Evolutionary conservation across 1,284 basidiomycete genomes (phyloP).

Genomic region (Vanrija sp.): DNA sequence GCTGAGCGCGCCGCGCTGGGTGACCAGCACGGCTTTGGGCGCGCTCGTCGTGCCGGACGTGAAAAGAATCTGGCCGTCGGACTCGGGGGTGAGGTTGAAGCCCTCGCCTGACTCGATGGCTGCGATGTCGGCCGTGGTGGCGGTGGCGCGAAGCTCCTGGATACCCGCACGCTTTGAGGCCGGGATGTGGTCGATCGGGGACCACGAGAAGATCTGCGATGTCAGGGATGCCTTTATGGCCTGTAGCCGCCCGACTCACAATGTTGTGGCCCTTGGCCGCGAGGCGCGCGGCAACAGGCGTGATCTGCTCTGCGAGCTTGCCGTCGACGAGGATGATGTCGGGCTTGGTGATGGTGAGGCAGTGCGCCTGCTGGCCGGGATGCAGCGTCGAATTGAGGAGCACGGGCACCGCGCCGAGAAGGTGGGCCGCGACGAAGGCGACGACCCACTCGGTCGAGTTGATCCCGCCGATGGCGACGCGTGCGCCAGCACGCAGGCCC

Average conservation of each 20-base stretch:
- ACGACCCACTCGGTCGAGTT: conserved; percentile 38
- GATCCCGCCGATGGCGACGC: conserved; percentile 36
- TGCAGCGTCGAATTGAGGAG: conserved; percentile 35
- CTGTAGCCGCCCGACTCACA: background rate
- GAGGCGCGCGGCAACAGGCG: background rate
- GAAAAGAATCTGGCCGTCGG: conserved; percentile 42
- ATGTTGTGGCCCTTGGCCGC: background rate
- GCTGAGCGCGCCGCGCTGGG: conserved; percentile 36
- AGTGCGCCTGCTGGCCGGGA: conserved; percentile 22
- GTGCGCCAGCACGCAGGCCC: conserved; percentile 27
- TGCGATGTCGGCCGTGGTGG: background rate
- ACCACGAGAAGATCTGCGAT: background rate
- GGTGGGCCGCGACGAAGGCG: conserved; percentile 33
- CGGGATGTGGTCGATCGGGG: background rate
- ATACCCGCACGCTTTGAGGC: background rate
- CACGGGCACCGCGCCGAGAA: conserved; percentile 38
- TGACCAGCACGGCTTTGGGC: conserved; percentile 41
- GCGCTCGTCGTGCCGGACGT: conserved; percentile 35
- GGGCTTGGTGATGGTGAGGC: conserved; percentile 25
- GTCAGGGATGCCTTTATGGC: background rate
- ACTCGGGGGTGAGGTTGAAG: conserved; percentile 28
- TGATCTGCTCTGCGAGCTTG: conserved; percentile 23
- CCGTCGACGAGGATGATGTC: conserved; percentile 29
- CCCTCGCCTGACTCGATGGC: background rate
- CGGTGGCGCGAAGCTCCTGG: background rate